Percentiles rank a stretch among this genome's conserved stretches.
Conservation (phyloP, 2,329 filamentous ascomycete species). For the Dendryphion nanum region DNA sequence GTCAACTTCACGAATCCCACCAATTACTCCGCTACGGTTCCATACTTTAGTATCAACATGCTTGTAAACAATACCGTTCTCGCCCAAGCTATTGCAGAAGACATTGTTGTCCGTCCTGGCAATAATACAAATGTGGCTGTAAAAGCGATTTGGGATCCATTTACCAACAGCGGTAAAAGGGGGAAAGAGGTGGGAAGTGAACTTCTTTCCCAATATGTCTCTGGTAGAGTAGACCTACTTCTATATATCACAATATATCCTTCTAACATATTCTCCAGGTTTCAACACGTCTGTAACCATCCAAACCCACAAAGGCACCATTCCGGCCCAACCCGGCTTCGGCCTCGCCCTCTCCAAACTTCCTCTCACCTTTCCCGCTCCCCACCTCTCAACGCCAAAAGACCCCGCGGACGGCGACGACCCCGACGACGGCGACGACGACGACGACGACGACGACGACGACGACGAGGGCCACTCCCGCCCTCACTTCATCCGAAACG, state of each 20-base stretch:
- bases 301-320: slow-evolving; percentile 66
- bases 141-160: slow-evolving; percentile 72
- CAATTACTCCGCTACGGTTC: slow-evolving; percentile 77
- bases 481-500: slow-evolving; percentile 76
- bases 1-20: slow-evolving; percentile 91
- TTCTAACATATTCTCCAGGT: slow-evolving; percentile 44
- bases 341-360: slow-evolving; percentile 72
- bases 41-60: slow-evolving; percentile 75
- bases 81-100: slow-evolving; percentile 68
- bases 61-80: slow-evolving; percentile 71
- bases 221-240: slow-evolving; percentile 50
- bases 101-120: slow-evolving; percentile 65
- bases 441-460: slow-evolving; percentile 40
- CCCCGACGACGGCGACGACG: slow-evolving; percentile 14
- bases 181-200: slow-evolving; percentile 65
- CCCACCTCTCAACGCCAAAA: slow-evolving; percentile 60
- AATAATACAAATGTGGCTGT: slow-evolving; percentile 70
- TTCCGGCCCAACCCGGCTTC: slow-evolving; percentile 71
- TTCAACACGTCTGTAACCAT: slow-evolving; percentile 79
- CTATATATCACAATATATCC: background rate
- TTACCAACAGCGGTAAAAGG: slow-evolving; percentile 57
- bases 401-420: slow-evolving; percentile 43
- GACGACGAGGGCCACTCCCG: slow-evolving; percentile 42
- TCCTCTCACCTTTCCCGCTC: slow-evolving; percentile 69
- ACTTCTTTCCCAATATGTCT: slow-evolving; percentile 81